Evolutionary conservation across 768 basidiomycete genomes (phyloP).

Genomic region (Gloeostereum incarnatum): DNA sequence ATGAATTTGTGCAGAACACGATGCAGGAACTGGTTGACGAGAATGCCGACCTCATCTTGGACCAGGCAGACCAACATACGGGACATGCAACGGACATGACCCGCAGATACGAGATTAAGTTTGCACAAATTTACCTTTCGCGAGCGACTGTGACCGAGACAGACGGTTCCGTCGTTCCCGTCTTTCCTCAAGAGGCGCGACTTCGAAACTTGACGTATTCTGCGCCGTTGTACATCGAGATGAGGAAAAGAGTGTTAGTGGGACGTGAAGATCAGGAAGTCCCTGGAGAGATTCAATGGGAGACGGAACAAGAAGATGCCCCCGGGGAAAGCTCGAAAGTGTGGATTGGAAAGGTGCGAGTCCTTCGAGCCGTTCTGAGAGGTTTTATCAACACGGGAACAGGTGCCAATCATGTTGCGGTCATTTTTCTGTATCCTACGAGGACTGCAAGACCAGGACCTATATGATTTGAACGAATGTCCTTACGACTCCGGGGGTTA

Average conservation of each 20-base stretch:
- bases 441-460: constrained; percentile 65
- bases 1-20: constrained; percentile 98
- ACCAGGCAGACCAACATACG: constrained; percentile 94
- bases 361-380: neutral
- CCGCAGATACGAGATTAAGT: constrained; percentile 93
- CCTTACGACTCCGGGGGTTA: constrained; percentile 99
- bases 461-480: constrained; percentile 93
- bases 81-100: constrained; percentile 74
- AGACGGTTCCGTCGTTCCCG: constrained; percentile 87
- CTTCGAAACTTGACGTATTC: constrained; percentile 94
- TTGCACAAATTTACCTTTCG: constrained; percentile 96
- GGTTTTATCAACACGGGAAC: constrained; percentile 5
- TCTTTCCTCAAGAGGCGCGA: constrained; percentile 96
- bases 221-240: constrained; percentile 91
- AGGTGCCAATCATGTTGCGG: constrained; percentile 98
- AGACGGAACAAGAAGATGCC: constrained; percentile 56
- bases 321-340: constrained; percentile 71
- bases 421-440: constrained; percentile 92
- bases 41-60: constrained; percentile 88
- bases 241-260: constrained; percentile 76
- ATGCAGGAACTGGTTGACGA: constrained; percentile 99
- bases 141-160: constrained; percentile 91
- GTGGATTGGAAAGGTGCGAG: constrained; percentile 86
- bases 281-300: constrained; percentile 76
- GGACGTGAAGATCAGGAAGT: constrained; percentile 78